Evolutionary conservation across 2,329 filamentous ascomycete genomes (phyloP).

Genomic region (Fusarium fracticaudum): DNA sequence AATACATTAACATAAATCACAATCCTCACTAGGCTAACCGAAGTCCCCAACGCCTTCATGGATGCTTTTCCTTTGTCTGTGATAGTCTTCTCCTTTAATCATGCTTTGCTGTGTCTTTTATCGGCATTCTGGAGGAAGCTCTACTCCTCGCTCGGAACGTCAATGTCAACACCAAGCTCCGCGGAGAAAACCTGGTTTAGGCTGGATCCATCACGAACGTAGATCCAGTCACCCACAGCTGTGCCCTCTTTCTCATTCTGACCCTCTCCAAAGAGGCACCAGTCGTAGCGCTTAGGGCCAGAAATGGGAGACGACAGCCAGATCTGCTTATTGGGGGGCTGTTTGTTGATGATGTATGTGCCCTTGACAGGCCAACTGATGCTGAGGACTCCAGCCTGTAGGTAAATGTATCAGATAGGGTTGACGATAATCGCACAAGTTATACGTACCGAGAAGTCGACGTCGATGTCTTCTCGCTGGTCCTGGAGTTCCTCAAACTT

Average conservation of each 20-base stretch:
- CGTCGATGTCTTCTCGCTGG: constrained; percentile 77
- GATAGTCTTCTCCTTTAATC: constrained; percentile 6
- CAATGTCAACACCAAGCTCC: constrained; percentile 77
- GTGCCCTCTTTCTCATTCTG: constrained; percentile 81
- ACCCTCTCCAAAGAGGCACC: constrained; percentile 77
- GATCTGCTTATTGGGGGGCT: constrained; percentile 96
- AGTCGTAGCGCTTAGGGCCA: constrained; percentile 95
- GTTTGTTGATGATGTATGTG: constrained; percentile 97
- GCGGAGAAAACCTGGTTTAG: constrained; percentile 76
- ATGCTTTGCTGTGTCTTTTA: constrained; percentile 18
- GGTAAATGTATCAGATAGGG: constrained; percentile 20
- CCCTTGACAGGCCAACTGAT: constrained; percentile 75
- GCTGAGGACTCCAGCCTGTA: constrained; percentile 85
- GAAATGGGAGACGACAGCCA: constrained; percentile 94
- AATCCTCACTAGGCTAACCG: constrained; percentile 13
- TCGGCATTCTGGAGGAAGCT: constrained; percentile 31
- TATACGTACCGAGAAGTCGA: constrained; percentile 82
- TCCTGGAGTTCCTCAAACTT: constrained; percentile 81
- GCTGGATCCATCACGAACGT: constrained; percentile 82
- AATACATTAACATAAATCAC: constrained; percentile 27
- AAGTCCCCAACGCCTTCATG: constrained; percentile 35
- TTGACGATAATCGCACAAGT: not conserved
- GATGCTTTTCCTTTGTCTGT: constrained; percentile 12
- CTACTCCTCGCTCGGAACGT: constrained; percentile 42
- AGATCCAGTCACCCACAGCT: constrained; percentile 82